phyloP scores from a whole-genome alignment of 106 monocot species.

The Triglochin maritima region DNA sequence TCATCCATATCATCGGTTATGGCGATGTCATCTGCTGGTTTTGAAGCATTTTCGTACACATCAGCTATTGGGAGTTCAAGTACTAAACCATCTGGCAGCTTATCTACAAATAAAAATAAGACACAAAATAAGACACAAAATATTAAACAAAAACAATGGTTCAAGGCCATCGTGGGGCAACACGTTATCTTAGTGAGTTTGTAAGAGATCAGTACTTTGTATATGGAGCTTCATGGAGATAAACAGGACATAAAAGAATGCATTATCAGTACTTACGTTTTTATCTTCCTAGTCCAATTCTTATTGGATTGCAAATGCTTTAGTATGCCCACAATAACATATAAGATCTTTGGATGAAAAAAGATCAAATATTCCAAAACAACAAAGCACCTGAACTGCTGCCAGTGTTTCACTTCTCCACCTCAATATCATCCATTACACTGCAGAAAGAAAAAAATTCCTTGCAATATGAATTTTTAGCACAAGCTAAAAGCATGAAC shows the following conservation, averaged over 20 bases:
- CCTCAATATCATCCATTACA: constrained; percentile 54
- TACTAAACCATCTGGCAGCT: constrained; percentile 71
- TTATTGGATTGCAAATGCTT: not conserved
- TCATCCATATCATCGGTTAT: constrained; percentile 66
- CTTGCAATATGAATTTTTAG: not conserved
- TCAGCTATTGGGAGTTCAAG: constrained; percentile 83
- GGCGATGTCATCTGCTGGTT: not conserved
- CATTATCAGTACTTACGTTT: not conserved
- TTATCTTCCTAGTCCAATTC: not conserved
- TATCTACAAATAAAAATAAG: constrained; percentile 20
- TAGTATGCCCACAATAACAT: not conserved
- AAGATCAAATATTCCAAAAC: not conserved
- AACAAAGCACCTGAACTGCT: constrained; percentile 29
- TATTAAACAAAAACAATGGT: not conserved
- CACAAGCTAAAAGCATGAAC: not conserved
- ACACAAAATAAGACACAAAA: not conserved
- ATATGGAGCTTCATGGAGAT: not conserved
- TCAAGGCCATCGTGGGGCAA: not conserved
- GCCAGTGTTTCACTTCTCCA: constrained; percentile 8
- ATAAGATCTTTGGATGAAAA: not conserved
- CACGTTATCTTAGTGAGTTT: not conserved
- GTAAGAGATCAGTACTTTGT: not conserved
- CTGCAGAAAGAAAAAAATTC: constrained; percentile 28
- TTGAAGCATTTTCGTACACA: constrained; percentile 22
- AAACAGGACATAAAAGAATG: no score